phyloP scores from a whole-genome alignment of 768 basidiomycete species.

The Pleurotus ostreatus region DNA sequence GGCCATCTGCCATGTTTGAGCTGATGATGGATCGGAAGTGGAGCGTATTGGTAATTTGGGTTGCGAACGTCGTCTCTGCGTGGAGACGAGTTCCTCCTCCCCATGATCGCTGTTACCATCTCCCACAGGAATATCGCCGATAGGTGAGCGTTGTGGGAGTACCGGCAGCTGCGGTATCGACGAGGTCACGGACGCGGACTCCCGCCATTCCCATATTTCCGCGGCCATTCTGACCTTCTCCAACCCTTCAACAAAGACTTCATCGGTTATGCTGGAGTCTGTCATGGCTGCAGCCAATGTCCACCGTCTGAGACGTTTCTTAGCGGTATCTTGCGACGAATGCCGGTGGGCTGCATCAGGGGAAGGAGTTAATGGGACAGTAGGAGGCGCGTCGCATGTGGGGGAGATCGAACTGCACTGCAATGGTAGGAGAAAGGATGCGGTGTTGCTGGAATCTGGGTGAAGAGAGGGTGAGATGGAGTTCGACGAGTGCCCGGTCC shows the following conservation, averaged over 20 bases:
- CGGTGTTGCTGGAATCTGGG: conserved; percentile 1
- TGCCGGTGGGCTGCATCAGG: neutral
- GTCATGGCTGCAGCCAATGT: conserved; percentile 47
- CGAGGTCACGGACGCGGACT: conserved; percentile 2
- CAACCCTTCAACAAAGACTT: conserved; percentile 42
- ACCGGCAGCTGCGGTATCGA: conserved; percentile 13
- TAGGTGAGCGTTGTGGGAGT: neutral
- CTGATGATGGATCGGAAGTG: conserved; percentile 10
- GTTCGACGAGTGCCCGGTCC: conserved; percentile 22
- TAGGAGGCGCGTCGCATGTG: neutral
- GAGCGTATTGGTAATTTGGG: conserved; percentile 1
- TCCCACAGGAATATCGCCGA: neutral
- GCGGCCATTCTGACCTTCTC: conserved; percentile 36
- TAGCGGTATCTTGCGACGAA: conserved; percentile 1
- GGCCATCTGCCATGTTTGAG: conserved; percentile 31
- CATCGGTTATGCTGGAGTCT: conserved; percentile 47
- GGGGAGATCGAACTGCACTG: conserved; percentile 7
- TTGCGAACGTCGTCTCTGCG: neutral
- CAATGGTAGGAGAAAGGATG: conserved; percentile 7
- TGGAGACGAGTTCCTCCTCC: neutral
- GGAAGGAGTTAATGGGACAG: conserved; percentile 3
- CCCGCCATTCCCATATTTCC: conserved; percentile 14
- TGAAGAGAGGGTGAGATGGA: conserved; percentile 11
- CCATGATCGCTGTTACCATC: neutral
- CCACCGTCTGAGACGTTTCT: conserved; percentile 21